Conservation (phyloP, 208 protist genomes). For the Vickermania spadyakhi region DNA sequence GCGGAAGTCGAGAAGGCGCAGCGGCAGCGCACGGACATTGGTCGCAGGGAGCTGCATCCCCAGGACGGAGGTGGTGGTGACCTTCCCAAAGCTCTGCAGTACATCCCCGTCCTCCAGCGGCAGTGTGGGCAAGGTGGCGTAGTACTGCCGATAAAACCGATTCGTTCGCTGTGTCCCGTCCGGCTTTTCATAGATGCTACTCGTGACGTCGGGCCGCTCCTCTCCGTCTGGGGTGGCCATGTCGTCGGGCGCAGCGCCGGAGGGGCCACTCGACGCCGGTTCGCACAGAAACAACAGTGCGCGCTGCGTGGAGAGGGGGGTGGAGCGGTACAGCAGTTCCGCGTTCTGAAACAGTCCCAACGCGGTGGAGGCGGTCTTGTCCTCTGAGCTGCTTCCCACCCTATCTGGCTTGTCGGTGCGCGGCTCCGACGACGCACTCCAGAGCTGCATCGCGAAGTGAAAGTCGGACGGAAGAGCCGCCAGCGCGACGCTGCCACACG, state of each 20-base stretch:
- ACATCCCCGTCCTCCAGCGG: constrained; percentile 72
- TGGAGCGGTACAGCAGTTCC: constrained; percentile 59
- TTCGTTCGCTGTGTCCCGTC: constrained; percentile 35
- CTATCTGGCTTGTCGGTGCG: not conserved
- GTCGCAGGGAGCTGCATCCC: not conserved
- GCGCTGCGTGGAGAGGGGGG: constrained; percentile 46
- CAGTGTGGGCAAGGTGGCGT: constrained; percentile 33
- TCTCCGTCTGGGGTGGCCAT: not conserved
- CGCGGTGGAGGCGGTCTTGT: constrained; percentile 37
- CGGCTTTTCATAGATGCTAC: constrained; percentile 1
- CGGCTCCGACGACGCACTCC: not conserved
- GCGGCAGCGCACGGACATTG: constrained; percentile 27
- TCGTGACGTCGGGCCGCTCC: not conserved
- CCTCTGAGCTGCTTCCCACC: constrained; percentile 38
- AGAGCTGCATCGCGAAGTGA: not conserved
- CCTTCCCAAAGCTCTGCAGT: constrained; percentile 34
- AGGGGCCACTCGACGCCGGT: constrained; percentile 7
- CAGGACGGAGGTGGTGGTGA: not conserved
- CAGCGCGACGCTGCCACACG: not conserved
- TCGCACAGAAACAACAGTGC: constrained; percentile 59
- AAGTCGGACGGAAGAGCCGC: not conserved
- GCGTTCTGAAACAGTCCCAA: constrained; percentile 72
- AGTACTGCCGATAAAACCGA: constrained; percentile 47
- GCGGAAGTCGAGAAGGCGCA: constrained; percentile 86
- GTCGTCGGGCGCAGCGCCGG: not conserved